A percentile compares a stretch with the other conserved stretches of the same genome.
These are phyloP conservation scores for Yamadazyma conglobata DNA, from an alignment of 1,139 yeast species.

Conservation along the genomic window DNA sequence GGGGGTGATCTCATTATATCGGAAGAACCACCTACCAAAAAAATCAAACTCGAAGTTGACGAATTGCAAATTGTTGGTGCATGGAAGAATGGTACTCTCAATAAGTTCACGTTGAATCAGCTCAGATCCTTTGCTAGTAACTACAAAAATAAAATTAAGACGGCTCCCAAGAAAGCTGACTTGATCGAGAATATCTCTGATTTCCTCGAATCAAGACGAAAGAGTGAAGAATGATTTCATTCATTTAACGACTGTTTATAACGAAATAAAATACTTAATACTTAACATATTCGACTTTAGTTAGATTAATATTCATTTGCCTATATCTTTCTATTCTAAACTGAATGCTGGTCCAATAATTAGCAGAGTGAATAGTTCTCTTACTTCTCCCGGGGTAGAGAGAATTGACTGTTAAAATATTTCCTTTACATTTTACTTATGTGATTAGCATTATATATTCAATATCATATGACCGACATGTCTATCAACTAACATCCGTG, in stretches of 20 bases:
- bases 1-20: background rate
- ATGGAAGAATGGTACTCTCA: constrained; percentile 36
- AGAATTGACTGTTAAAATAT: too few species aligned
- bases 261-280: too few species aligned
- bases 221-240: too few species aligned
- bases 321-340: too few species aligned
- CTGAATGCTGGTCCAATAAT: too few species aligned
- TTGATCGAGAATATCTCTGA: constrained; percentile 36
- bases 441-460: too few species aligned
- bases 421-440: too few species aligned
- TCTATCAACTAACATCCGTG: constrained; percentile 26
- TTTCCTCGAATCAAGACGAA: constrained; percentile 16
- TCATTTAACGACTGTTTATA: too few species aligned
- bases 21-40: constrained; percentile 18
- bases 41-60: constrained; percentile 18
- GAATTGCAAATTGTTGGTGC: constrained; percentile 36
- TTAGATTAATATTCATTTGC: too few species aligned
- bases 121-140: constrained; percentile 33
- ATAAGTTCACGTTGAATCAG: constrained; percentile 37
- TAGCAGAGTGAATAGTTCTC: background rate
- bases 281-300: too few species aligned
- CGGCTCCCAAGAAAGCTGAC: constrained; percentile 40
- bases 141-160: constrained; percentile 30
- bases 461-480: too few species aligned
- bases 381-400: background rate